A percentile compares a stretch with the other conserved stretches of the same genome.
phyloP scores from a whole-genome alignment of 805 yeast species.

The Ogataea ganodermae region DNA sequence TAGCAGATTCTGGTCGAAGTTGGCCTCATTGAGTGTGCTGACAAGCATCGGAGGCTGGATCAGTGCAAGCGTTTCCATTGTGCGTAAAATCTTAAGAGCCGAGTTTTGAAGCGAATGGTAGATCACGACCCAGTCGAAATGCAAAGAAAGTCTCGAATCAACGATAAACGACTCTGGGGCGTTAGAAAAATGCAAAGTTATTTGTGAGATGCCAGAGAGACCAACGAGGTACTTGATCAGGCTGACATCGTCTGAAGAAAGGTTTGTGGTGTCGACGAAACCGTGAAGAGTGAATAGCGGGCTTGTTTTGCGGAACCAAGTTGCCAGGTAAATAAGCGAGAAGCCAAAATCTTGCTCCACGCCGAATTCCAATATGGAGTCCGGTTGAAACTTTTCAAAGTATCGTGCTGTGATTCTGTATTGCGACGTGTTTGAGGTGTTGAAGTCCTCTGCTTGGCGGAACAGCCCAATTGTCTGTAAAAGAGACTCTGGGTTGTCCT shows the following conservation, averaged over 20 bases:
- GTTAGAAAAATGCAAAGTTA: constrained; percentile 11
- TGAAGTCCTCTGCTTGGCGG: constrained; percentile 8
- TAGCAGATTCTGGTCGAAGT: constrained; percentile 8
- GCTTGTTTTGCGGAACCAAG: constrained; percentile 15
- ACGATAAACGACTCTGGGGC: constrained; percentile 6
- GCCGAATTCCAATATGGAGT: constrained; percentile 18
- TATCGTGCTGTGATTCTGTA: constrained; percentile 6
- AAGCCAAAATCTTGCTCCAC: constrained; percentile 27
- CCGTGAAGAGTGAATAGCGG: constrained; percentile 20
- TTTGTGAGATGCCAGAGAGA: constrained; percentile 22
- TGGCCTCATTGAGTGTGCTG: constrained; percentile 16
- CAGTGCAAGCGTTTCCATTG: constrained; percentile 25
- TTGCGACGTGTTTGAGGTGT: constrained; percentile 2
- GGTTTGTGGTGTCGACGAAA: constrained; percentile 9
- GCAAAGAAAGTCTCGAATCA: not conserved
- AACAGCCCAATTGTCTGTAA: constrained; percentile 24
- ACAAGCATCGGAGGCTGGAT: constrained; percentile 25
- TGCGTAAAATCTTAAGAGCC: constrained; percentile 20
- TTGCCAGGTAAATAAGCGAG: constrained; percentile 23
- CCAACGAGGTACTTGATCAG: constrained; percentile 21
- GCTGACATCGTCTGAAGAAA: constrained; percentile 11
- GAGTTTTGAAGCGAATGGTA: constrained; percentile 16
- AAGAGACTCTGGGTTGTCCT: constrained; percentile 23
- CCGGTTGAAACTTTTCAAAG: constrained; percentile 13
- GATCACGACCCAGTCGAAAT: constrained; percentile 24